These are phyloP conservation scores for Trametes villosa DNA, from an alignment of 768 basidiomycete species.

Conservation along the genomic window DNA sequence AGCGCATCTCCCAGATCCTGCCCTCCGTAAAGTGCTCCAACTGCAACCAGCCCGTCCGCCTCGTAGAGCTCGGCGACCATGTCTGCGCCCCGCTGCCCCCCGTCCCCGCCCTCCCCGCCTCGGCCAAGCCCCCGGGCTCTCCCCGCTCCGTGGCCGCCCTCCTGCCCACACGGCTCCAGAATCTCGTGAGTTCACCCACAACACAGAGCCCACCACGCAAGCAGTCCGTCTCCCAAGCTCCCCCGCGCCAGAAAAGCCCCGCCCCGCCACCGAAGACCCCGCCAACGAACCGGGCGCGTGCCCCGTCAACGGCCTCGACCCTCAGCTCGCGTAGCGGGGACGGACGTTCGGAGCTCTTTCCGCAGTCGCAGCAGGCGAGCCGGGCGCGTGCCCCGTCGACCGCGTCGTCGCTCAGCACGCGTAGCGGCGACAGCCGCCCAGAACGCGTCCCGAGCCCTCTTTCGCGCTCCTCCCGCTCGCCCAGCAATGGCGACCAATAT, in stretches of 20 bases:
- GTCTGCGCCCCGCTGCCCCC: slow-evolving; percentile 62
- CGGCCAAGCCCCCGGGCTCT: slow-evolving; percentile 43
- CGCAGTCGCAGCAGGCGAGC: neutral
- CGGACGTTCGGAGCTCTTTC: neutral
- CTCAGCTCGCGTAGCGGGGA: too few relatives aligned
- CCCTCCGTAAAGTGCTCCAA: slow-evolving; percentile 87
- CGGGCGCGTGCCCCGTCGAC: slow-evolving; percentile 31
- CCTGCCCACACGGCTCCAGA: slow-evolving; percentile 54
- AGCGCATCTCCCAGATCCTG: slow-evolving; percentile 63
- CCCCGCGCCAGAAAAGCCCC: slow-evolving; percentile 27
- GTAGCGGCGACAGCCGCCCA: slow-evolving; percentile 19
- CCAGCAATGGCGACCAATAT: slow-evolving; percentile 18
- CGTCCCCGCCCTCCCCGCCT: slow-evolving; percentile 41
- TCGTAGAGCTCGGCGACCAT: slow-evolving; percentile 78
- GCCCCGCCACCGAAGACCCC: slow-evolving; percentile 12
- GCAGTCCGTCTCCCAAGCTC: slow-evolving; percentile 9
- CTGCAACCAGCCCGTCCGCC: slow-evolving; percentile 71
- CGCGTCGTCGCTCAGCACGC: slow-evolving; percentile 22
- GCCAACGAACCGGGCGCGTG: slow-evolving; percentile 20
- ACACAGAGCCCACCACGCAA: slow-evolving; percentile 19
- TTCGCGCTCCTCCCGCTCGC: slow-evolving; percentile 5
- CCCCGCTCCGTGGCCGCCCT: slow-evolving; percentile 48
- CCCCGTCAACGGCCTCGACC: slow-evolving; percentile 1
- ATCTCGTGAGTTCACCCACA: slow-evolving; percentile 38
- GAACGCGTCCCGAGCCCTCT: slow-evolving; percentile 28